Evolutionary conservation across 2,329 filamentous ascomycete species (phyloP), one percentile per base, ranked within the genome.

Genomic region (Colletotrichum paranaense): DNA sequence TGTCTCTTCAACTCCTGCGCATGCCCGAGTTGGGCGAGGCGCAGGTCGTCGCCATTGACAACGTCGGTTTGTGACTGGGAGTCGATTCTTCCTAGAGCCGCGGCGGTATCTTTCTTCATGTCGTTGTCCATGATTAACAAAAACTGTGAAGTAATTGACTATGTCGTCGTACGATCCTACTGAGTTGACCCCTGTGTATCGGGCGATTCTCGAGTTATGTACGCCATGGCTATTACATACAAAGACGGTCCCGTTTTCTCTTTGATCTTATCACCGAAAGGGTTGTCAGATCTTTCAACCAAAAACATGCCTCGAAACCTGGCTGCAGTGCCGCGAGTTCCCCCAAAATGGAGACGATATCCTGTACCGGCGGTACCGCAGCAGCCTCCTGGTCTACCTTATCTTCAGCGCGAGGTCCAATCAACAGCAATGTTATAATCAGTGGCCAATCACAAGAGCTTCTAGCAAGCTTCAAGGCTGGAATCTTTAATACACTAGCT

Each of bases 1-100:
- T 72, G 67, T 19, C 76, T 71, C 28, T 75, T 62, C 4, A 85
- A 80, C 56, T 82, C 78, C 38, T 80, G 79, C 6, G 73, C 46
- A 9, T 80, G 79, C 5, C 79, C 79, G 12, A 81, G 57, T 66
- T 80, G 78, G 2, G 78, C 79, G 14, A 81, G 75, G 1, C 78
- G 75, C 28, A 28, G 30, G 42, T 73, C 66, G 32, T 73, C 70
- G 42, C 52, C 65, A 19, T 62, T 28, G 12, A 32, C 26, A 26
- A 16, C 30, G 7, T 55, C 66, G 12, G 26, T 55, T 4, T 60
- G 66, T 3, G 26, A 32, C 14, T 60, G 66, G 14, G 70, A 73
- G 30, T 53, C 59, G 30, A 60, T 59, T 46, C 46, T 69, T 5
- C 38, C 55, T 4, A 73, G 66, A 19, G 55, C 30, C n/a, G 38